These are phyloP conservation scores for Grosmannia clavigera DNA, from an alignment of 2,329 filamentous ascomycete species.

Conservation along the genomic window DNA sequence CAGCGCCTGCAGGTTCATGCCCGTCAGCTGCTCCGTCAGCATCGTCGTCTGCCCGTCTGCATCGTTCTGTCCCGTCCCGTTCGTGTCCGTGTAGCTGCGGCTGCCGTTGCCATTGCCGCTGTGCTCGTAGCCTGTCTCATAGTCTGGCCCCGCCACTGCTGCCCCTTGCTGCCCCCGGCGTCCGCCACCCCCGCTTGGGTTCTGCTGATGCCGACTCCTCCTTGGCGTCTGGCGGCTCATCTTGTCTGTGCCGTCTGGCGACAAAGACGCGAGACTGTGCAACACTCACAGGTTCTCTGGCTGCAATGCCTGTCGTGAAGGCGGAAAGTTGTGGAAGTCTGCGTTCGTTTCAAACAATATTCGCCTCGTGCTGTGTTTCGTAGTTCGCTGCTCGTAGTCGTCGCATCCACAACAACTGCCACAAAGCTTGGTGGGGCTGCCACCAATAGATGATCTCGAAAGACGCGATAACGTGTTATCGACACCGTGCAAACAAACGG, in stretches of 20 bases:
- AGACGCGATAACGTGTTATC: neutral
- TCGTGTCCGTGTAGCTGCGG: neutral
- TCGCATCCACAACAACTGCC: too few species aligned
- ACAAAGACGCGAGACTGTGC: neutral
- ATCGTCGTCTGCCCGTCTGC: neutral
- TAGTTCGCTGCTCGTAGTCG: neutral
- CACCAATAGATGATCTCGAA: neutral
- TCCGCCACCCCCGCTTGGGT: constrained; percentile 12
- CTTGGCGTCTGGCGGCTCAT: constrained; percentile 34
- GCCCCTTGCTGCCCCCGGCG: constrained; percentile 16
- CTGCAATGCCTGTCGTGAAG: neutral
- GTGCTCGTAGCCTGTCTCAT: neutral
- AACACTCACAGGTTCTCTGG: neutral
- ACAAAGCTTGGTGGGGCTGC: neutral
- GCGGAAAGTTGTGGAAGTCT: neutral
- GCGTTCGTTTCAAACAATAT: neutral
- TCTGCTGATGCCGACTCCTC: constrained; percentile 17
- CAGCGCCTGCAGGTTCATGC: constrained; percentile 79
- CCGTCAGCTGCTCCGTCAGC: constrained; percentile 28
- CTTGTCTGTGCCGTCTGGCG: neutral
- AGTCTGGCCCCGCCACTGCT: neutral
- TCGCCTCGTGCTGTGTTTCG: neutral
- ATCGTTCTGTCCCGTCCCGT: neutral
- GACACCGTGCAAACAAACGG: neutral
- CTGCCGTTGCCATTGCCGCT: neutral